phyloP scores from a whole-genome alignment of 1,284 basidiomycete genomes.

The Microbotryum lychnidis-dioicae region DNA sequence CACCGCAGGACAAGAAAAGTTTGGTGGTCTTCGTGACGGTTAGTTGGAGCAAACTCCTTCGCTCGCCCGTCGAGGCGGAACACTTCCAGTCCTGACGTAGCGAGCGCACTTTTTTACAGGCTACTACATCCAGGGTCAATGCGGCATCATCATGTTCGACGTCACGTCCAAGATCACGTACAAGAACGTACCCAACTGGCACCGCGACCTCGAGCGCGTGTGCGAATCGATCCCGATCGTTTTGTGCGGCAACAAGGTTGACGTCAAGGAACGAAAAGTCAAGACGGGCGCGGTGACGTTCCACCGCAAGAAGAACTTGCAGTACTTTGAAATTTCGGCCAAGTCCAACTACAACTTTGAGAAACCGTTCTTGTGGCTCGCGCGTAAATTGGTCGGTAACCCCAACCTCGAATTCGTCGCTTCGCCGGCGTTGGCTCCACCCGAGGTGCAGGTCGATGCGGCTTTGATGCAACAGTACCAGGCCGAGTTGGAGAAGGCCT shows the following conservation, averaged over 20 bases:
- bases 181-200: slow-evolving; percentile 99
- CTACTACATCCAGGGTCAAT: slow-evolving; percentile 98
- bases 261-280: slow-evolving; percentile 99
- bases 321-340: slow-evolving; percentile 99
- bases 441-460: slow-evolving; percentile 80
- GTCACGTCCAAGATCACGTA: slow-evolving; percentile 99
- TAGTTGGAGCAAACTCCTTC: too few species aligned
- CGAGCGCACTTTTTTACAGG: too few species aligned
- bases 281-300: slow-evolving; percentile 97
- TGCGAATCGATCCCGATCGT: slow-evolving; percentile 99
- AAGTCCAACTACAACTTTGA: slow-evolving; percentile 99
- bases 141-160: slow-evolving; percentile 99
- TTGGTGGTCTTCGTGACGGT: slow-evolving; percentile 93
- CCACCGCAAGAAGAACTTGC: slow-evolving; percentile 99
- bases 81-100: too few species aligned
- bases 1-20: slow-evolving; percentile 99
- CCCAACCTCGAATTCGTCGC: slow-evolving; percentile 87
- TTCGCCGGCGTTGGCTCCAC: slow-evolving; percentile 88
- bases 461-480: slow-evolving; percentile 76
- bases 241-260: slow-evolving; percentile 99
- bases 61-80: too few species aligned
- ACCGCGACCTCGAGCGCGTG: slow-evolving; percentile 87
- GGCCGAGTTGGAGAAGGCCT: slow-evolving; percentile 58
- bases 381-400: slow-evolving; percentile 95
- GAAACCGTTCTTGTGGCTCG: slow-evolving; percentile 99